These are phyloP conservation scores for Emmonsia crescens DNA, from an alignment of 2,329 filamentous ascomycete species.

Conservation along the genomic window DNA sequence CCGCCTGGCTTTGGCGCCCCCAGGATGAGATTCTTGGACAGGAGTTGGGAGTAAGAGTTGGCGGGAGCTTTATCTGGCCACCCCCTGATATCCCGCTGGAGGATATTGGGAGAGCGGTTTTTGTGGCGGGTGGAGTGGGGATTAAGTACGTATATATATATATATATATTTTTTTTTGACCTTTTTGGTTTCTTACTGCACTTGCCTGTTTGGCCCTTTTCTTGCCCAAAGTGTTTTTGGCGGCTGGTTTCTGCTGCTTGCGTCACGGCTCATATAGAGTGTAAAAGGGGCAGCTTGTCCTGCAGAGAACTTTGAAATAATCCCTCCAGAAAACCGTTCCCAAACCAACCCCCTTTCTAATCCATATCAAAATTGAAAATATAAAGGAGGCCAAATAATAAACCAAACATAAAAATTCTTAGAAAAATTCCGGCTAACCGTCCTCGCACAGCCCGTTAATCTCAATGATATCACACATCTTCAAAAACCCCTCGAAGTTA, in stretches of 20 bases:
- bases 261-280: not conserved
- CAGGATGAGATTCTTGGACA: conserved; percentile 45
- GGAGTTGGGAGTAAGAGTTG: conserved; percentile 57
- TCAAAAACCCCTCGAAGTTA: conserved; percentile 27
- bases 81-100: conserved; percentile 39
- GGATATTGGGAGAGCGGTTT: conserved; percentile 50
- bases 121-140: conserved; percentile 72
- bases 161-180: no score
- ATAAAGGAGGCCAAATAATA: no score
- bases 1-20: conserved; percentile 63
- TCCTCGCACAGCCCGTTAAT: conserved; percentile 48
- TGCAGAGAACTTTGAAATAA: not conserved
- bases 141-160: conserved; percentile 55
- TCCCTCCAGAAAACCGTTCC: not conserved
- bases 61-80: conserved; percentile 73
- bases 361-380: not conserved
- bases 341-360: not conserved
- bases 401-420: not conserved
- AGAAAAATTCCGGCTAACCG: conserved; percentile 3
- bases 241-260: no score
- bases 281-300: not conserved
- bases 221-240: not conserved
- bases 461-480: conserved; percentile 58
- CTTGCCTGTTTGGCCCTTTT: not conserved
- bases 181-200: not conserved